phyloP scores from a whole-genome alignment of 2,329 filamentous ascomycete genomes.

The Colletotrichum sp. region DNA sequence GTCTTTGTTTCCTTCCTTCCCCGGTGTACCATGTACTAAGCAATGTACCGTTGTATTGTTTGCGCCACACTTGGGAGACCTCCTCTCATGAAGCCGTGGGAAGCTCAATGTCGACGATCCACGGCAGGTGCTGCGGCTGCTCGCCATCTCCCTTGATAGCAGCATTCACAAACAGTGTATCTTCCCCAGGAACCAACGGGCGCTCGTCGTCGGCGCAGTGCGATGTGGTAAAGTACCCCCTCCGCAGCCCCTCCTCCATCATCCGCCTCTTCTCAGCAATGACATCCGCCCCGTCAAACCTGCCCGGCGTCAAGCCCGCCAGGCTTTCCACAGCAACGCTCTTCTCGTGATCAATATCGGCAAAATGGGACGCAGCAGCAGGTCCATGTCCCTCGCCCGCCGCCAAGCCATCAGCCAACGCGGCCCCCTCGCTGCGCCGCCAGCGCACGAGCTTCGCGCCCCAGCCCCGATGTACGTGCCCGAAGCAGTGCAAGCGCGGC shows the following conservation, averaged over 20 bases:
- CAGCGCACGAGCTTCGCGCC: slow-evolving; percentile 52
- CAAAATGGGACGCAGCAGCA: slow-evolving; percentile 44
- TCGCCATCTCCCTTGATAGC: slow-evolving; percentile 55
- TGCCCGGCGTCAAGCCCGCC: background rate
- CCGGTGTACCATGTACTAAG: background rate
- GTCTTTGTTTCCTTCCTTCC: background rate
- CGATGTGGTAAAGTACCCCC: slow-evolving; percentile 30
- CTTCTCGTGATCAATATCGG: slow-evolving; percentile 50
- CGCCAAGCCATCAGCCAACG: background rate
- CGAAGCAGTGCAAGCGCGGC: slow-evolving; percentile 41
- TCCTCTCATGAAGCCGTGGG: background rate
- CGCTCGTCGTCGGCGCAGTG: slow-evolving; percentile 29
- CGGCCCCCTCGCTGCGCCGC: slow-evolving; percentile 26
- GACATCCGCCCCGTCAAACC: background rate
- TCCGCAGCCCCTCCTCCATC: slow-evolving; percentile 22
- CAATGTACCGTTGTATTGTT: background rate
- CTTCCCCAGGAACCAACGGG: slow-evolving; percentile 34
- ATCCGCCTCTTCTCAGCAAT: background rate
- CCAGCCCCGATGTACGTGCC: slow-evolving; percentile 37
- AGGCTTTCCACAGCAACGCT: slow-evolving; percentile 22
- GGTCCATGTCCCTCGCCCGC: background rate
- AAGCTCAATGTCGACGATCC: background rate
- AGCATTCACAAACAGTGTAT: slow-evolving; percentile 63
- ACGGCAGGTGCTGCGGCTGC: slow-evolving; percentile 21
- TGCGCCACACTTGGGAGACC: background rate